Evolutionary conservation across 2,329 filamentous ascomycete species (phyloP).

Genomic region (Exophiala aquamarina): DNA sequence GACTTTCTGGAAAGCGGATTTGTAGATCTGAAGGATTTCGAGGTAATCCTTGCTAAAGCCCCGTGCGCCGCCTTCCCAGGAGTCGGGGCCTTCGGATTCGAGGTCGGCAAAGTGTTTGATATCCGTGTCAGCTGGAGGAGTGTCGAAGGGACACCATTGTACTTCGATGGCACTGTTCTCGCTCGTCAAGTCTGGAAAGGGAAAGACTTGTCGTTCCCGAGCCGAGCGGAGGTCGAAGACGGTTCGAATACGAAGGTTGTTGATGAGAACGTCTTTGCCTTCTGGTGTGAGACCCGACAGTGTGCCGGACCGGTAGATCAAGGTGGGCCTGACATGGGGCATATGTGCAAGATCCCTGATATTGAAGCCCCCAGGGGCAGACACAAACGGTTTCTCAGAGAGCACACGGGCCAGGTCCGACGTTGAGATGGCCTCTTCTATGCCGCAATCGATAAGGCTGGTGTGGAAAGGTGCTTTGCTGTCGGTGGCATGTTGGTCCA

Average conservation of each 20-base stretch:
- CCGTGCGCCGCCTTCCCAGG: slow-evolving; percentile 1
- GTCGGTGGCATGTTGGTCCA: no score
- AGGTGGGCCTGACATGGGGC: slow-evolving; percentile 46
- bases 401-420: no score
- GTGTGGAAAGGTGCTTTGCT: no score
- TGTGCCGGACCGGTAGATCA: slow-evolving; percentile 68
- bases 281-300: slow-evolving; percentile 56
- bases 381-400: slow-evolving; percentile 10
- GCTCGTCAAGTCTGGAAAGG: slow-evolving; percentile 53
- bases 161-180: slow-evolving; percentile 45
- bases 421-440: no score
- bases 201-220: slow-evolving; percentile 41
- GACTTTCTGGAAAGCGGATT: slow-evolving; percentile 55
- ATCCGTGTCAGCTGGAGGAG: slow-evolving; percentile 40
- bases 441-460: no score
- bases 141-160: slow-evolving; percentile 64
- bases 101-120: slow-evolving; percentile 1
- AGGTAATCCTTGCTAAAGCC: slow-evolving; percentile 51
- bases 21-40: slow-evolving; percentile 65
- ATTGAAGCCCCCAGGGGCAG: slow-evolving; percentile 5
- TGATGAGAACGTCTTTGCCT: slow-evolving; percentile 52
- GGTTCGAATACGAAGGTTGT: slow-evolving; percentile 57
- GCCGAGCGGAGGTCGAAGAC: slow-evolving; percentile 68
- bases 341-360: neutral
- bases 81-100: neutral